These are phyloP conservation scores for Colletotrichum liaoningense DNA, from an alignment of 2,329 filamentous ascomycete species.

Conservation along the genomic window DNA sequence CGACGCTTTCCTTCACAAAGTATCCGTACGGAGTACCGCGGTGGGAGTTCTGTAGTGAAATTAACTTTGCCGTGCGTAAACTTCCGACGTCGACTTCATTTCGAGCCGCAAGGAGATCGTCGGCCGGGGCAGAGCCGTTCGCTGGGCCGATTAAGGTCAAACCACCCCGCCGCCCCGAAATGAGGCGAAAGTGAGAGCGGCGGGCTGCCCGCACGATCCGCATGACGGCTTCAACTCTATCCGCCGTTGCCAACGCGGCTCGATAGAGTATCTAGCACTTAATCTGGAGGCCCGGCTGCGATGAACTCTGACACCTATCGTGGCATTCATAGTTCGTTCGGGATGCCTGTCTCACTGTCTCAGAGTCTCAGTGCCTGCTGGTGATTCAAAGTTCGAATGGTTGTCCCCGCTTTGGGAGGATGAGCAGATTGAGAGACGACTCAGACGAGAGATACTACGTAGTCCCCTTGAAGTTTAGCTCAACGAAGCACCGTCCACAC, in stretches of 20 bases:
- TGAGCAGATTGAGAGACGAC: neutral
- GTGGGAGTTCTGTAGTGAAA: neutral
- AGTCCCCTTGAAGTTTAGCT: constrained; percentile 5
- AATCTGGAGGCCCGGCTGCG: neutral
- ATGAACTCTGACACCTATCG: neutral
- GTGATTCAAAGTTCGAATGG: neutral
- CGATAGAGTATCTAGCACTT: neutral
- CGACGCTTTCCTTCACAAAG: neutral
- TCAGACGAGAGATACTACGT: neutral
- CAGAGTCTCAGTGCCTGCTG: neutral
- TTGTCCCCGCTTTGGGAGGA: neutral
- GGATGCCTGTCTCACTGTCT: neutral
- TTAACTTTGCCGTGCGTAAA: neutral
- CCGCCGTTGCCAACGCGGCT: neutral
- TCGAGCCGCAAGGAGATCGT: constrained; percentile 9
- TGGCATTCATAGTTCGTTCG: neutral
- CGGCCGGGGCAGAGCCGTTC: neutral
- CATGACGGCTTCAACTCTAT: constrained; percentile 28
- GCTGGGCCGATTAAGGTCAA: neutral
- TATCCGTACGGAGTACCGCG: neutral
- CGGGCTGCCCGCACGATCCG: constrained; percentile 13
- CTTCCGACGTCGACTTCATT: constrained; percentile 6
- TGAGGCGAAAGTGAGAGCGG: neutral
- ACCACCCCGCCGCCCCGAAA: neutral
- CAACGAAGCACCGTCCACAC: neutral